These are phyloP conservation scores for Rhizophora mangle DNA, from an alignment of 345 rosid species.

Conservation along the genomic window DNA sequence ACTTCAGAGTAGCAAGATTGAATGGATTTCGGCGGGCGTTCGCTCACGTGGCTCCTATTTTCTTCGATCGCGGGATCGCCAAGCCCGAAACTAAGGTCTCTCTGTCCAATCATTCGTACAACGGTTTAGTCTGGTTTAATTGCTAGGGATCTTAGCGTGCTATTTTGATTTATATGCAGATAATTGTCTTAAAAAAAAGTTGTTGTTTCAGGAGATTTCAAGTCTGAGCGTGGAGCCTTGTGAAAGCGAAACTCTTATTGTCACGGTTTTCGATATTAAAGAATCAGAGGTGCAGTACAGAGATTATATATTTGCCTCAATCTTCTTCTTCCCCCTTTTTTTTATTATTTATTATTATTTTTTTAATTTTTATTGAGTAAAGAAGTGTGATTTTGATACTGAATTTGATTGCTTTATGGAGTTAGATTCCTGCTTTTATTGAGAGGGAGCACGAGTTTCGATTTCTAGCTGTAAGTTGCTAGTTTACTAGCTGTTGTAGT, in stretches of 20 bases:
- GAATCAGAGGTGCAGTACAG: constrained; percentile 55
- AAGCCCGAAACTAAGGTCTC: constrained; percentile 79
- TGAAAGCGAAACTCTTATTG: constrained; percentile 64
- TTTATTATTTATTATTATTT: too few species aligned
- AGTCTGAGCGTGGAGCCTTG: constrained; percentile 84
- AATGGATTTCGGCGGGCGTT: constrained; percentile 78
- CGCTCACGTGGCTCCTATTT: constrained; percentile 79
- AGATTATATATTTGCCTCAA: too few species aligned
- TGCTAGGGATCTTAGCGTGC: background rate
- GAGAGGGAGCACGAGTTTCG: constrained; percentile 79
- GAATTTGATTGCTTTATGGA: constrained; percentile 11
- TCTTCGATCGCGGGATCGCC: constrained; percentile 94
- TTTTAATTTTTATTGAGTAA: too few species aligned
- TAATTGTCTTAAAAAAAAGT: too few species aligned
- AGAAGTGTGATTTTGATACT: background rate
- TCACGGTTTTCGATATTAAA: constrained; percentile 78
- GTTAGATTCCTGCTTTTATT: constrained; percentile 82
- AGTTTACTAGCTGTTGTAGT: background rate
- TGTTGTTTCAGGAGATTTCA: constrained; percentile 66
- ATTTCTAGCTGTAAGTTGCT: constrained; percentile 77
- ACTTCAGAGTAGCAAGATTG: constrained; percentile 75
- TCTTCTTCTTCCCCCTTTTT: too few species aligned
- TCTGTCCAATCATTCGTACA: background rate
- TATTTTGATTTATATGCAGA: too few species aligned
- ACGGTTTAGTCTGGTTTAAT: background rate